Conservation (phyloP, 2,329 filamentous ascomycete genomes). For the Hypoxylon sp. region DNA sequence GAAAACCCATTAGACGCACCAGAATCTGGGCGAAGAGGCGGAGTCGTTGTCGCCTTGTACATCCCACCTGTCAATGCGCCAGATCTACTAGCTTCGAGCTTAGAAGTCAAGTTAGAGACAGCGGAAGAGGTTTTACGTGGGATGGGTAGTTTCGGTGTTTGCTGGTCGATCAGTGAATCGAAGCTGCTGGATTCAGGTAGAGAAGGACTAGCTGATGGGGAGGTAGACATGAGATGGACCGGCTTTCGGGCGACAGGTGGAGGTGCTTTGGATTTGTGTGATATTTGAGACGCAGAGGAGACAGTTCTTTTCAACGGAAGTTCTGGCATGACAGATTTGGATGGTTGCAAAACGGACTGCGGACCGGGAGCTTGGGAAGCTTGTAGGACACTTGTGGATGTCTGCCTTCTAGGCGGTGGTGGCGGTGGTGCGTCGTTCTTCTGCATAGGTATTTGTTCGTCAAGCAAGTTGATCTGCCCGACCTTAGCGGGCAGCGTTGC, state of each 20-base stretch:
- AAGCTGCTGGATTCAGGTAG: conserved; percentile 34
- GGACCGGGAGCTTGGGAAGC: conserved; percentile 49
- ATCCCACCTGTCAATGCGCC: conserved; percentile 48
- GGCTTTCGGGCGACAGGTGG: conserved; percentile 73
- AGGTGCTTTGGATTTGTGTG: conserved; percentile 48
- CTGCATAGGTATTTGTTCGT: conserved; percentile 53
- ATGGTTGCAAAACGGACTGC: conserved; percentile 53
- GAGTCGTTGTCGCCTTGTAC: conserved; percentile 40
- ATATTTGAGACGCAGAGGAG: conserved; percentile 44
- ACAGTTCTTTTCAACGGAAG: conserved; percentile 35
- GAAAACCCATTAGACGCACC: conserved; percentile 12
- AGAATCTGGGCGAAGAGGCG: conserved; percentile 20
- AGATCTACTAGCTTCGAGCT: conserved; percentile 46
- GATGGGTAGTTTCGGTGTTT: conserved; percentile 45
- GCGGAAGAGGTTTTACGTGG: conserved; percentile 46
- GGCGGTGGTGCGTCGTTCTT: conserved; percentile 58
- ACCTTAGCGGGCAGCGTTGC: conserved; percentile 60
- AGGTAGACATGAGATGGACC: conserved; percentile 61
- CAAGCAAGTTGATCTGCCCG: conserved; percentile 58
- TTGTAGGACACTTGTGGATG: conserved; percentile 39
- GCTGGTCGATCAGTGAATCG: conserved; percentile 38
- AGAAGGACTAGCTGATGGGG: conserved; percentile 48
- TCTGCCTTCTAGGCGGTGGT: conserved; percentile 54
- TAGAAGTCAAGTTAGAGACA: conserved; percentile 50
- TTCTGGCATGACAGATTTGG: conserved; percentile 27